Evolutionary conservation across 1,284 basidiomycete genomes (phyloP), one percentile per base, ranked within the genome.

Genomic region (Phaffia rhodozyma): DNA sequence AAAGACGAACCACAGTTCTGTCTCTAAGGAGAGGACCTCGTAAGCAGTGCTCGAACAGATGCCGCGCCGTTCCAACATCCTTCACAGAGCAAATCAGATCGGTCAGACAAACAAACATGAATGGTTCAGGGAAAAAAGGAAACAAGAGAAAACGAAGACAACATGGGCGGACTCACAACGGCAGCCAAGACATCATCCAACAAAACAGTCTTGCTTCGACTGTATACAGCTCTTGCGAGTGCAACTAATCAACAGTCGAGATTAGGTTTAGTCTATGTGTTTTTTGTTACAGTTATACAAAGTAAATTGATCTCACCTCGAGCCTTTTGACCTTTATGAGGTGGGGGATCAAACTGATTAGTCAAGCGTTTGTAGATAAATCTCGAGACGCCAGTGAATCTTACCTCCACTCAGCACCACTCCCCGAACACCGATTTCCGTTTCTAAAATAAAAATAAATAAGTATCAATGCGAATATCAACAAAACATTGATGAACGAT

Each of bases 331-430:
- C 38, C 77, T 64, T 76, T 76, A 77, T 96, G 93, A n/a, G 91
- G 90, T 18, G 94, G 94, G 91, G 75, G 91, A 97, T 0, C 89
- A 91, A 65, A 77, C 72, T 16, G 18, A 11, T 30, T 48, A 30
- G 7, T 23, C 23, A 9, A 60, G 54, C 23, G 9, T 48, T 29
- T 20, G 21, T 11, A 23, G n/a, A 56, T 38, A 11, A 11, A 32
- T n/a, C 3, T 3, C 86, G 88, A 65, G 89, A 79, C 23, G 86
- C 16, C 38, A 43, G 2, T 16, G 38, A 7, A 7, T 7, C 38
- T 43, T 11, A 43, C 38, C 38, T 43, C 38, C 38, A 43, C 38
- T 43, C 38, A 43, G 38, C 13, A 43, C 38, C 13, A 43, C 38
- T 16, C 38, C 38, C 16, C 38, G 38, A 16, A 43, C 38, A 16